Base-by-base conservation (phyloP, 306 rosid genomes). In the Prinsepia uniflora region DNA sequence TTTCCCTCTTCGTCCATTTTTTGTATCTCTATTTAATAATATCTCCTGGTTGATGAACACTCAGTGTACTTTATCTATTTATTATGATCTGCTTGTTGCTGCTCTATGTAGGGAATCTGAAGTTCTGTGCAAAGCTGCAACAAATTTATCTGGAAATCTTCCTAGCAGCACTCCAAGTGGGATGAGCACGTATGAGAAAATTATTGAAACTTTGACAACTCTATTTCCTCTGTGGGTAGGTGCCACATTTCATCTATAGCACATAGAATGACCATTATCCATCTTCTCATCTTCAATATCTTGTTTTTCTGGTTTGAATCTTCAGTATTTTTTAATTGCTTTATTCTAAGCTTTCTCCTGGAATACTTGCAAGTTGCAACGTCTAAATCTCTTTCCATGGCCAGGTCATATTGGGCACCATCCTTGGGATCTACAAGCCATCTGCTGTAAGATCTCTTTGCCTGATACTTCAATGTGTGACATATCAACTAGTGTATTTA, bases 201-300 rank as follows among this genome's bases (percentile, higher is more conserved):
- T 82, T 64, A 84, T 94, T 61, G 95, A 91, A 86, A 84, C 86
- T 73, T 77, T 94, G 78, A 94, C 96, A 39, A 90, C 96, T 75
- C 88, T 94, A 70, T 94, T 94, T 79, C 98, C 98, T 11, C 45
- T 94, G 71, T 91, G 98, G 97, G 98, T 94, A 76, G 56, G 96
- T 74, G 18, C 55, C 44, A 48, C 36, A 20, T 65, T 74, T 63
- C 65, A 17, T 54, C 67, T 45, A 19, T 50, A 65, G 12, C 6
- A 49, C 6, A 22, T 24, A 20, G 15, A 46, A 14, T 30, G 36
- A 46, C 69, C 19, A 11, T 8, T 17, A 20, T 39, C 63, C 34
- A 18, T 19, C 40, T 42, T 39, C 18, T 22, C 40, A 1, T 18
- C 6, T 39, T 68, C 9, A 42, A 5, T 39, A 14, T 61, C 73